A percentile compares a stretch with the other conserved stretches of the same genome.
Evolutionary conservation across 257 asterid genomes (phyloP).

Genomic region (Fraxinus americana): DNA sequence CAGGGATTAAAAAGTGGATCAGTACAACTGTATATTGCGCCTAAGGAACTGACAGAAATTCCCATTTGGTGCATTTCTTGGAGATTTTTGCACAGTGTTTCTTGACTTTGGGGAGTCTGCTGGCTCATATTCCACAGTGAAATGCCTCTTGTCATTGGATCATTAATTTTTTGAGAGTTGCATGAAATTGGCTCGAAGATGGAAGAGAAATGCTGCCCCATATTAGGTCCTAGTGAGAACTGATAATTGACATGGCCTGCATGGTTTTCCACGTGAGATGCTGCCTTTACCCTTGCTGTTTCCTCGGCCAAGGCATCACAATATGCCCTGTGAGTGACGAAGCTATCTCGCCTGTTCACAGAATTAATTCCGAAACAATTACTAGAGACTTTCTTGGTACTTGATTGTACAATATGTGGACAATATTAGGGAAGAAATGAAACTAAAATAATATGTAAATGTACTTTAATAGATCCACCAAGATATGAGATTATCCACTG

Average conservation of each 20-base stretch:
- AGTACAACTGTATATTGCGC: no score
- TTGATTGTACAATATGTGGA: no score
- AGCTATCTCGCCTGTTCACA: conserved; percentile 78
- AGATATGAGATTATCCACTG: no score
- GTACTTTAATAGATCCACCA: no score
- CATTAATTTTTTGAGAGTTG: conserved; percentile 34
- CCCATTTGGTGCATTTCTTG: conserved; percentile 54
- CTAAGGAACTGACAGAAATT: neutral
- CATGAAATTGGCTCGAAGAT: conserved; percentile 45
- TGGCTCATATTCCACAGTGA: conserved; percentile 56
- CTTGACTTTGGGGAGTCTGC: conserved; percentile 29
- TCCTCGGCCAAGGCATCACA: conserved; percentile 94
- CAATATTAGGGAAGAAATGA: no score
- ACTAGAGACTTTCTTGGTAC: neutral
- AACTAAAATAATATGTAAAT: no score
- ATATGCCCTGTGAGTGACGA: conserved; percentile 91
- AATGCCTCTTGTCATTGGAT: conserved; percentile 41
- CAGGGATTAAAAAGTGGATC: conserved; percentile 26
- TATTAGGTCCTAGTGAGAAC: conserved; percentile 47
- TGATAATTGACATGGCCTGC: conserved; percentile 45
- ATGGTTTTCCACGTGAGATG: conserved; percentile 28
- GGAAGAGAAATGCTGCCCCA: conserved; percentile 52
- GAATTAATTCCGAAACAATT: neutral
- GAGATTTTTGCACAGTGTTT: conserved; percentile 38
- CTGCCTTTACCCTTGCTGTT: conserved; percentile 79